Percentiles rank a stretch among this genome's conserved stretches.
Conservation (phyloP, 2,329 filamentous ascomycete genomes). For the Basipetospora sp. region DNA sequence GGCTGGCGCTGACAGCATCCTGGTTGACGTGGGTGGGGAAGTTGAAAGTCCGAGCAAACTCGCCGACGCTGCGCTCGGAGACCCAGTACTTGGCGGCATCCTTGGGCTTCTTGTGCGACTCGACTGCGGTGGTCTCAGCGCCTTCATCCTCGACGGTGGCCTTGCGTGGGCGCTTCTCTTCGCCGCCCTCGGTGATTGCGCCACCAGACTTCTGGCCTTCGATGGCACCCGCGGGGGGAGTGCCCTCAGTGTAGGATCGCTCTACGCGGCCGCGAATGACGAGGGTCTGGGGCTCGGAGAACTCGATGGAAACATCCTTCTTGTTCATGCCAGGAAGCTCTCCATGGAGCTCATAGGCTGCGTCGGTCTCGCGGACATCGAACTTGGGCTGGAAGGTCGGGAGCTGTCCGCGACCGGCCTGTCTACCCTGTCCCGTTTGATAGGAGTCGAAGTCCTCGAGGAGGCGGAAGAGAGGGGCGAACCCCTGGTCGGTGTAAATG, state of each 20-base stretch:
- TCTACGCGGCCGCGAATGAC: slow-evolving; percentile 56
- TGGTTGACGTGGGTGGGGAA: slow-evolving; percentile 52
- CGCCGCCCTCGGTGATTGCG: slow-evolving; percentile 25
- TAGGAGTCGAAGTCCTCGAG: slow-evolving; percentile 50
- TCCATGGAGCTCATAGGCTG: slow-evolving; percentile 61
- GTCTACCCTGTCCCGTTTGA: slow-evolving; percentile 15
- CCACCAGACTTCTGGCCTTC: slow-evolving; percentile 1
- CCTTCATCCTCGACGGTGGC: slow-evolving; percentile 53
- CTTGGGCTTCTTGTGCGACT: slow-evolving; percentile 18
- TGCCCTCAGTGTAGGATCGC: slow-evolving; percentile 43
- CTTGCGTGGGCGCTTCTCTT: slow-evolving; percentile 30
- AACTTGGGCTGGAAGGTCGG: slow-evolving; percentile 61
- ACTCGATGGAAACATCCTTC: slow-evolving; percentile 62
- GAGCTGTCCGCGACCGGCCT: slow-evolving; percentile 15
- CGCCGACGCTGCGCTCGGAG: slow-evolving; percentile 48
- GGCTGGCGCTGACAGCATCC: slow-evolving; percentile 43
- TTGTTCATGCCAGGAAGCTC: slow-evolving; percentile 65
- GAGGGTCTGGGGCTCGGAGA: slow-evolving; percentile 61
- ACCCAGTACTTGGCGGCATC: slow-evolving; percentile 54
- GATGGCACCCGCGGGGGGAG: slow-evolving; percentile 21
- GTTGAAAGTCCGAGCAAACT: slow-evolving; percentile 53
- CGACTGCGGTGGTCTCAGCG: slow-evolving; percentile 11
- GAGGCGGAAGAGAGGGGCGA: slow-evolving; percentile 48
- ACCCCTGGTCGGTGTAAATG: slow-evolving; percentile 35
- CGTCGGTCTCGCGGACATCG: slow-evolving; percentile 56